A percentile compares a stretch with the other conserved stretches of the same genome.
These are phyloP conservation scores for Beauveria rudraprayagi DNA, from an alignment of 2,329 filamentous ascomycete genomes.

Conservation along the genomic window DNA sequence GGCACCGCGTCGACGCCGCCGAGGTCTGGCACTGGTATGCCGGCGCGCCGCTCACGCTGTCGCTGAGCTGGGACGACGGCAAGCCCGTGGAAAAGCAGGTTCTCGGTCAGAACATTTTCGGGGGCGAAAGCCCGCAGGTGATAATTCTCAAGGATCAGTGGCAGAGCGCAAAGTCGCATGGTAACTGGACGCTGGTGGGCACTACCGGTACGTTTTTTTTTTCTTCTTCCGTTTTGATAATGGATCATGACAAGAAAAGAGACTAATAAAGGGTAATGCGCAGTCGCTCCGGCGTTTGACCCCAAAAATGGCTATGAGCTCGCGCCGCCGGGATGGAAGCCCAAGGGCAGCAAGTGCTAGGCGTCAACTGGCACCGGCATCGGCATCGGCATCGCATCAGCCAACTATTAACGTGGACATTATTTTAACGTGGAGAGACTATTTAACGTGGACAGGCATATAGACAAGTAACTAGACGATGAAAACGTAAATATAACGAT, in stretches of 20 bases:
- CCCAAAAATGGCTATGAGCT: slow-evolving; percentile 4
- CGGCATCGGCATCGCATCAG: too few species aligned
- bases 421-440: too few species aligned
- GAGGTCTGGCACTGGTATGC: slow-evolving; percentile 48
- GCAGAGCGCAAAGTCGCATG: slow-evolving; percentile 37
- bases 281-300: slow-evolving; percentile 10
- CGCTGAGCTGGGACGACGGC: slow-evolving; percentile 36
- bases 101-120: slow-evolving; percentile 35
- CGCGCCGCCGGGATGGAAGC: slow-evolving; percentile 6
- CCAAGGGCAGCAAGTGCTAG: neutral
- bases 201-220: slow-evolving; percentile 13
- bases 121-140: slow-evolving; percentile 33
- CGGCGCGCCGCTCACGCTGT: slow-evolving; percentile 40
- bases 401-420: too few species aligned
- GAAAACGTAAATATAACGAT: neutral
- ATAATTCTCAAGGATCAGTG: slow-evolving; percentile 32
- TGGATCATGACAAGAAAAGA: neutral
- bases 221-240: neutral
- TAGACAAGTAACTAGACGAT: neutral
- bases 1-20: slow-evolving; percentile 42
- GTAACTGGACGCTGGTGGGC: slow-evolving; percentile 41
- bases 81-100: slow-evolving; percentile 14
- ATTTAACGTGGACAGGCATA: neutral
- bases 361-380: neutral
- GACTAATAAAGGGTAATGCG: neutral